Base-by-base conservation (phyloP, 1,284 basidiomycete genomes). In the Ceratobasidium sp. region DNA sequence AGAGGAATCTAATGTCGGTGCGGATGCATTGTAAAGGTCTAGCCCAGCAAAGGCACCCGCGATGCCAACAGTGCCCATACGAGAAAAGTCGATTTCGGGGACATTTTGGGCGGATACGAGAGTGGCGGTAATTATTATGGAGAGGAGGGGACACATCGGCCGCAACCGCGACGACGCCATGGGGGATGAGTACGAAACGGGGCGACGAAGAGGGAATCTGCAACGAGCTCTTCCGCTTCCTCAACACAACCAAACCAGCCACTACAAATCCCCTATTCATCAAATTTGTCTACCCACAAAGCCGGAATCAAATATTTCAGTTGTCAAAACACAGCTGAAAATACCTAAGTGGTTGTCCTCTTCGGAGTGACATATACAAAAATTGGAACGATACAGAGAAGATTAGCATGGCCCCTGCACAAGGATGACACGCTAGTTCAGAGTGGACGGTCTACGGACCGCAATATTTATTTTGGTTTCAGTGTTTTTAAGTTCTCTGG, bases 51-150 rank as follows among this genome's bases (percentile, higher is more conserved):
- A 98, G 21, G 92, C 86, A 71, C 96, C 96, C 44, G 91, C 89
- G 54, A 98, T 85, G 71, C 89, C 94, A 73, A 98, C 95, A 72
- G 85, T 89, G 76, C 95, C 95, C 92, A 97, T 96, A 74, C 91
- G 90, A 79, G 91, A 85, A 81, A 94, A 97, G 83, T 98, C 94
- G 82, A 98, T 89, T 78, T 88, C 86, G 43, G 95, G 95, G 57
- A 92, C 66, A 69, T 69, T 69, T 58, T 69, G 66, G 1, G 66
- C 66, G 38, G 46, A 35, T 38, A 43, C 21, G 35, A 69, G 41
- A 28, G 66, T 54, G n/a, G 66, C 66, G 18, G 52, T 35, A 28
- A 69, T 23, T 6, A 69, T 28, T 44, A 69, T n/a, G 43, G 66
- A 44, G 52, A 69, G 38, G 43, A 69, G 44, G 43, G 66, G 41